Conservation (phyloP, 2,329 filamentous ascomycete genomes). For the Aspergillus tamarii region DNA sequence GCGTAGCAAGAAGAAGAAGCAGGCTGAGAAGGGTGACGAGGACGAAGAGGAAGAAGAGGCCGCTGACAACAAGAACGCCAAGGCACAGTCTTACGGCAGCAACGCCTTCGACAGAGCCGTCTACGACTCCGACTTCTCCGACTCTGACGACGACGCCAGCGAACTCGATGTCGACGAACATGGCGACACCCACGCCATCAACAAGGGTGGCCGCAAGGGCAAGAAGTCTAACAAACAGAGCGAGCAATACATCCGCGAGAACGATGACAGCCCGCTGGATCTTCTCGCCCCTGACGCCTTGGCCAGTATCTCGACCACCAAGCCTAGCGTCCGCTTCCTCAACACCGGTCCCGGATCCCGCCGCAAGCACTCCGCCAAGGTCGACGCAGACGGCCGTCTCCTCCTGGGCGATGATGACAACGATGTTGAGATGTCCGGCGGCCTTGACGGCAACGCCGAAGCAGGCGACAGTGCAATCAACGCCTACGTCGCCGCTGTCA, state of each 20-base stretch:
- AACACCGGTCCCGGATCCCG: constrained; percentile 42
- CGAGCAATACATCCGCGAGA: constrained; percentile 84
- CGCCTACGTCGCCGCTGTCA: constrained; percentile 64
- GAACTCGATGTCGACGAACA: constrained; percentile 46
- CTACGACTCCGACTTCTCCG: constrained; percentile 93
- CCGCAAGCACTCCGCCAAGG: constrained; percentile 45
- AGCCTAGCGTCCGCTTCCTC: constrained; percentile 61
- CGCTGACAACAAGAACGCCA: constrained; percentile 49
- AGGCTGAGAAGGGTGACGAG: constrained; percentile 62
- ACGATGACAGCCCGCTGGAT: constrained; percentile 92
- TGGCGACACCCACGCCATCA: constrained; percentile 36
- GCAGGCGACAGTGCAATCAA: constrained; percentile 51
- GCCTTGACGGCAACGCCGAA: constrained; percentile 36
- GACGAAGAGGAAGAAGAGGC: constrained; percentile 57
- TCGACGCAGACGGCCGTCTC: constrained; percentile 50
- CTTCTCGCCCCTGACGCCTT: constrained; percentile 86
- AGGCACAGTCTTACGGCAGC: constrained; percentile 32
- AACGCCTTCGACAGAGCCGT: constrained; percentile 30
- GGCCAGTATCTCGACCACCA: constrained; percentile 90
- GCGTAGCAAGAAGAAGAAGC: constrained; percentile 86
- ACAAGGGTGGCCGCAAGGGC: constrained; percentile 52
- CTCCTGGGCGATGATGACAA: constrained; percentile 43
- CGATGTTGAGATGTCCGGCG: constrained; percentile 52
- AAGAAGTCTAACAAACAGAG: constrained; percentile 50
- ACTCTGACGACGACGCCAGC: constrained; percentile 65